A percentile compares a stretch with the other conserved stretches of the same genome.
phyloP scores from a whole-genome alignment of 2,329 filamentous ascomycete species.

The Graphilbum fragrans region DNA sequence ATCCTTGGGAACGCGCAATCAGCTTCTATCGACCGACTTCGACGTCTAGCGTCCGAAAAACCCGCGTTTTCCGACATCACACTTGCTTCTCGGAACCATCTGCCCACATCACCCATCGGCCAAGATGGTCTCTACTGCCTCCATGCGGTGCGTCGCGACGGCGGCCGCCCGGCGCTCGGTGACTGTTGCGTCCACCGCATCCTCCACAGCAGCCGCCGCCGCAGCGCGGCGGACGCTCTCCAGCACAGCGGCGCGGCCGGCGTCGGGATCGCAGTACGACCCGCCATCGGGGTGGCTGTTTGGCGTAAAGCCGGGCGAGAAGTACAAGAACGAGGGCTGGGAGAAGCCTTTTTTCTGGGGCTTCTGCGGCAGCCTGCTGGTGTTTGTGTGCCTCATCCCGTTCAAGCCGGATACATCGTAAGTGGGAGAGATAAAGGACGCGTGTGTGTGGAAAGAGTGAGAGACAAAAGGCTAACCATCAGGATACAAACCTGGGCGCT shows the following conservation, averaged over 20 bases:
- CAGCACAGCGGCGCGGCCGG: slow-evolving; percentile 5
- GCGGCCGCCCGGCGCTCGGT: slow-evolving; percentile 3
- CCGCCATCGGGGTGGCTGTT: slow-evolving; percentile 86
- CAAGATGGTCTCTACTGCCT: too few species aligned
- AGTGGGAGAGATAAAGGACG: too few species aligned
- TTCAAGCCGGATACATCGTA: slow-evolving; percentile 99
- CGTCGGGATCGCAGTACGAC: slow-evolving; percentile 66
- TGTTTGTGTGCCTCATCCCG: slow-evolving; percentile 70
- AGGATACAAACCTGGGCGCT: slow-evolving; percentile 99
- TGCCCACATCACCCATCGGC: too few species aligned
- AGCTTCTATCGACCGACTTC: too few species aligned
- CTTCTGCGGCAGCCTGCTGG: slow-evolving; percentile 64
- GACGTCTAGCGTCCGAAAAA: too few species aligned
- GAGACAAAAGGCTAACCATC: slow-evolving; percentile 1
- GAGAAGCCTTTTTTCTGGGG: slow-evolving; percentile 78
- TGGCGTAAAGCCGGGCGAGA: slow-evolving; percentile 88
- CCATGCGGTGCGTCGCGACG: neutral
- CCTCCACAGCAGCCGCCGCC: neutral
- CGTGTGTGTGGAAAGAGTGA: neutral
- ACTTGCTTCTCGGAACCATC: too few species aligned
- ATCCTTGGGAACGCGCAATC: too few species aligned
- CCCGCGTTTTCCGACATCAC: too few species aligned
- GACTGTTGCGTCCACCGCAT: neutral
- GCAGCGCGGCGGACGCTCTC: slow-evolving; percentile 6
- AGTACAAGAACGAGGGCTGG: slow-evolving; percentile 94